phyloP scores from a whole-genome alignment of 805 yeast genomes.

The Saturnispora sekii region DNA sequence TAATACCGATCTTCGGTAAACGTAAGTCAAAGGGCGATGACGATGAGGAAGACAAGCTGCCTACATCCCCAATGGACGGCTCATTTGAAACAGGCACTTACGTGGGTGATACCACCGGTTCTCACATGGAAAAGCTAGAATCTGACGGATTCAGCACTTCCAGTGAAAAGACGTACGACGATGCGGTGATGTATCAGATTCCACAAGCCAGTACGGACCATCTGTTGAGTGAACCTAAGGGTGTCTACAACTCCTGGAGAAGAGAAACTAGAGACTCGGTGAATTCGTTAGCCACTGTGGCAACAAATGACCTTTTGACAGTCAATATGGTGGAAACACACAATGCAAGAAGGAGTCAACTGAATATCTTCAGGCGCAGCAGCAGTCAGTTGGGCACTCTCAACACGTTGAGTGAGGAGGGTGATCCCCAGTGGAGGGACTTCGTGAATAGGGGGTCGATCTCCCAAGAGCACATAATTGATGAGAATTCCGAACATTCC shows the following conservation, averaged over 20 bases:
- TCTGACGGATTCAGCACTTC: constrained; percentile 27
- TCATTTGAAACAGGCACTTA: constrained; percentile 19
- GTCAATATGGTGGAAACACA: constrained; percentile 65
- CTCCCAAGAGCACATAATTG: not conserved
- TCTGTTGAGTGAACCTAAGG: constrained; percentile 16
- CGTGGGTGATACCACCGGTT: constrained; percentile 27
- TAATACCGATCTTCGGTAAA: constrained; percentile 1
- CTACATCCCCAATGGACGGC: constrained; percentile 12
- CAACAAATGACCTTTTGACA: constrained; percentile 74
- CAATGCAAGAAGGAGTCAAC: constrained; percentile 30
- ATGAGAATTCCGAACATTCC: constrained; percentile 6
- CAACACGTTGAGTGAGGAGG: constrained; percentile 5
- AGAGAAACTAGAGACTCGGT: constrained; percentile 48
- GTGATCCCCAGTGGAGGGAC: constrained; percentile 1
- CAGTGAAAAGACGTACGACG: constrained; percentile 25
- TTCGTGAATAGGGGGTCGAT: not conserved
- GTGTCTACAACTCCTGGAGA: constrained; percentile 56
- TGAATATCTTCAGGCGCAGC: constrained; percentile 15
- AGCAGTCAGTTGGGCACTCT: not conserved
- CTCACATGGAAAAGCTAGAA: constrained; percentile 44
- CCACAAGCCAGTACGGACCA: constrained; percentile 31
- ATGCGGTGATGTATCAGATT: constrained; percentile 6
- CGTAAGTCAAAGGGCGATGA: constrained; percentile 28
- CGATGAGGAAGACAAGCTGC: not conserved
- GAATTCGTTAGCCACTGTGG: constrained; percentile 71